Evolutionary conservation across 2,329 filamentous ascomycete species (phyloP).

Genomic region (Verticillium albo-atrum): DNA sequence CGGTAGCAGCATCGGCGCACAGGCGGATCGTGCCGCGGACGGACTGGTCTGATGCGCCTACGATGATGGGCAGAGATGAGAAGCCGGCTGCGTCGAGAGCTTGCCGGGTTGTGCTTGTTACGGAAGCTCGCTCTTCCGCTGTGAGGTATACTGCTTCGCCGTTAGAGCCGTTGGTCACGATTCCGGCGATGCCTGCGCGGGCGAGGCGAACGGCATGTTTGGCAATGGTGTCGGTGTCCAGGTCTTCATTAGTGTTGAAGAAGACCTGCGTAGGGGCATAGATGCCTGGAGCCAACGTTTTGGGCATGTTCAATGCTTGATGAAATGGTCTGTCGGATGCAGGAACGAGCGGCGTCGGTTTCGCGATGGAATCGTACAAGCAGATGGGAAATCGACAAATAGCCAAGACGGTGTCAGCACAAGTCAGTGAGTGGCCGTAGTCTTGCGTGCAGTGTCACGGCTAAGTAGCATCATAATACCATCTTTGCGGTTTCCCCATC

Average conservation of each 20-base stretch:
- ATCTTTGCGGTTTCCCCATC: constrained; percentile 56
- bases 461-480: no score
- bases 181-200: constrained; percentile 58
- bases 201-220: constrained; percentile 56
- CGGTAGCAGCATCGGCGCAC: constrained; percentile 6
- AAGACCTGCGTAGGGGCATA: constrained; percentile 63
- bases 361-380: no score
- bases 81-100: constrained; percentile 58
- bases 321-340: constrained; percentile 53
- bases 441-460: constrained; percentile 31
- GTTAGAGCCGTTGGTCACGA: constrained; percentile 68
- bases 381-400: no score
- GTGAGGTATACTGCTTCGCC: constrained; percentile 62
- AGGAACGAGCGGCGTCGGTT: no score
- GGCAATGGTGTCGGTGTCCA: constrained; percentile 47
- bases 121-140: constrained; percentile 5
- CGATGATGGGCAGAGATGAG: constrained; percentile 29
- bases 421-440: no score
- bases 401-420: no score
- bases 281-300: constrained; percentile 57
- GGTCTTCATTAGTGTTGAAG: constrained; percentile 52
- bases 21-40: constrained; percentile 11
- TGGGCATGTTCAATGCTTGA: constrained; percentile 36
- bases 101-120: constrained; percentile 10
- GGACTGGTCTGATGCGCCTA: constrained; percentile 13